Conservation (phyloP, 2,329 filamentous ascomycete genomes). For the Zymoseptoria brevis region DNA sequence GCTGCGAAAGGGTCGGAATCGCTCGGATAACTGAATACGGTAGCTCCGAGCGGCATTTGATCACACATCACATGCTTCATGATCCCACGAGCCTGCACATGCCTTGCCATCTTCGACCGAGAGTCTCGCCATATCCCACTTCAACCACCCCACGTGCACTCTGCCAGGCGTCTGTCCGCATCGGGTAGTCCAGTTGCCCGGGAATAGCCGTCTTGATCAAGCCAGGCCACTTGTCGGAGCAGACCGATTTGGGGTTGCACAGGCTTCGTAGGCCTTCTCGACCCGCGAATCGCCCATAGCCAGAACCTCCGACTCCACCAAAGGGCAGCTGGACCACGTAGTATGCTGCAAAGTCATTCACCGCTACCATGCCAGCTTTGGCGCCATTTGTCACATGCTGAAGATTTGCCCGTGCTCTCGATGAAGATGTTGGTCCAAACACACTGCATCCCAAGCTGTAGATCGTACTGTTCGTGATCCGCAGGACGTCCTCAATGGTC, state of each 20-base stretch:
- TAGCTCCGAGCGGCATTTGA: neutral
- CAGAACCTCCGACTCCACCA: slow-evolving; percentile 80
- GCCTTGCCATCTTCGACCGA: slow-evolving; percentile 32
- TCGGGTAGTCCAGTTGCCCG: slow-evolving; percentile 70
- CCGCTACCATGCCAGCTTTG: slow-evolving; percentile 78
- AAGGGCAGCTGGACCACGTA: slow-evolving; percentile 95
- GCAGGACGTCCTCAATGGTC: slow-evolving; percentile 58
- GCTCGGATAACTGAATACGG: neutral
- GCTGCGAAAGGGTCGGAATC: neutral
- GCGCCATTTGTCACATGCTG: slow-evolving; percentile 58
- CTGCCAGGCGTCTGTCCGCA: slow-evolving; percentile 40
- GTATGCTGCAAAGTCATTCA: slow-evolving; percentile 92
- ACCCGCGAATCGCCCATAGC: slow-evolving; percentile 85
- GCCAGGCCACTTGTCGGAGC: slow-evolving; percentile 59
- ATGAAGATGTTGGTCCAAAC: slow-evolving; percentile 53
- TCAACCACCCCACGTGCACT: slow-evolving; percentile 41
- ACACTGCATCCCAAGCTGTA: slow-evolving; percentile 87
- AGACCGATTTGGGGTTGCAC: slow-evolving; percentile 83
- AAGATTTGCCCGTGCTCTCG: slow-evolving; percentile 50
- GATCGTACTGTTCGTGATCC: slow-evolving; percentile 70
- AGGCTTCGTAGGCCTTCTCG: slow-evolving; percentile 77
- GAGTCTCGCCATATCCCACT: slow-evolving; percentile 40
- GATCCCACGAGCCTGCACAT: slow-evolving; percentile 31
- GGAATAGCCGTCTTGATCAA: slow-evolving; percentile 68
- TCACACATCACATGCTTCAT: slow-evolving; percentile 4